These are phyloP conservation scores for Pseudocercospora pini-densiflorae DNA, from an alignment of 2,329 filamentous ascomycete species.

Conservation along the genomic window DNA sequence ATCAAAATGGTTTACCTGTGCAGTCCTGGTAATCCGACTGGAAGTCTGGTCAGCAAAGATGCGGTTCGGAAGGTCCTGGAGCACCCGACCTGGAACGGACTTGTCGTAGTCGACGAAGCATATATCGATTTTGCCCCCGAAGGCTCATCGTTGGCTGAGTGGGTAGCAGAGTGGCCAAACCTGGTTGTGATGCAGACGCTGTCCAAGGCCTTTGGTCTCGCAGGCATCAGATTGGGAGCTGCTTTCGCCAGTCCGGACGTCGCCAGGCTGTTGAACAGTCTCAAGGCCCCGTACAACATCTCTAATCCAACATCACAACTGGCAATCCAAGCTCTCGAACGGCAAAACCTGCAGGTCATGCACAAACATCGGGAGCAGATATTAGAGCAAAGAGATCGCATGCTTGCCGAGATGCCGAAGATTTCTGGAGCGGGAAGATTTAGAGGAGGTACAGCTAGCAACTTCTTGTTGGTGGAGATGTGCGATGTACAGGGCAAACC, in stretches of 20 bases:
- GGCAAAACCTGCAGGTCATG: slow-evolving; percentile 74
- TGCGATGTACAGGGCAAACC: slow-evolving; percentile 73
- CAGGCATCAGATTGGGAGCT: slow-evolving; percentile 86
- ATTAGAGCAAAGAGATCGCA: slow-evolving; percentile 73
- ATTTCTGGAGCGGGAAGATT: slow-evolving; percentile 81
- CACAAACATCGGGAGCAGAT: slow-evolving; percentile 70
- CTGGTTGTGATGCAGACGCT: slow-evolving; percentile 97
- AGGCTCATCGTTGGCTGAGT: slow-evolving; percentile 82
- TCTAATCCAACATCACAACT: slow-evolving; percentile 84
- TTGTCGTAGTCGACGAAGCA: slow-evolving; percentile 92
- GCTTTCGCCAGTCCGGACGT: slow-evolving; percentile 79
- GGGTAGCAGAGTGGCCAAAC: slow-evolving; percentile 91
- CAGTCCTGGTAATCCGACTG: slow-evolving; percentile 94
- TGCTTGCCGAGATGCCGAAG: slow-evolving; percentile 73
- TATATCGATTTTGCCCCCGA: slow-evolving; percentile 93
- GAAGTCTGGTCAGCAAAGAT: slow-evolving; percentile 73
- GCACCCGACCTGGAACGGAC: slow-evolving; percentile 92
- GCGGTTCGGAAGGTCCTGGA: slow-evolving; percentile 75
- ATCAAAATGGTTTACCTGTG: slow-evolving; percentile 94
- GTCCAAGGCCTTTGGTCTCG: slow-evolving; percentile 96
- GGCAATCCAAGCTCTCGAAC: slow-evolving; percentile 72
- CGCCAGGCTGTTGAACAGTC: slow-evolving; percentile 79
- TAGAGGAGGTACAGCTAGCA: slow-evolving; percentile 78
- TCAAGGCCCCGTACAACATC: slow-evolving; percentile 97
- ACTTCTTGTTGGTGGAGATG: slow-evolving; percentile 92